Evolutionary conservation across 148 eudicot genomes (phyloP), one percentile per base, ranked within the genome.

Genomic region (Rhododendron ovatum): DNA sequence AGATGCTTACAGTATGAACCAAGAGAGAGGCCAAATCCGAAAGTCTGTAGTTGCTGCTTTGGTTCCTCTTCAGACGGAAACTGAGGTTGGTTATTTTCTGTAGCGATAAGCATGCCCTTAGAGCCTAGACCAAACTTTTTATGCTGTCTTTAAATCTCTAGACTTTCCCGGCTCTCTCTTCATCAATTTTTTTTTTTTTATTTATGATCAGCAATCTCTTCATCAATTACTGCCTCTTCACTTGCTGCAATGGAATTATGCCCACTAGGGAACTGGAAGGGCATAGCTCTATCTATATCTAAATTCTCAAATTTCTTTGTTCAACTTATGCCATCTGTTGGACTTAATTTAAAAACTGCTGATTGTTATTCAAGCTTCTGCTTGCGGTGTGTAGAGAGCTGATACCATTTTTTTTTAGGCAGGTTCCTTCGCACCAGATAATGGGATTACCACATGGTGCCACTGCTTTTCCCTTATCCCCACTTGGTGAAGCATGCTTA

Each of bases 1-100:
- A 91, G 98, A 80, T 96, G 99, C 87, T 90, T 96, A 88, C 98
- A 94, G 86, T 96, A 93, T 86, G 99, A 96, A 88, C 97, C 99
- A 13, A 96, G 97, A 89, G 99, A 95, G 88, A 91, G 99, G 48
- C 99, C 99, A 85, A 92, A 90, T 88, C 88, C 98, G n/a, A 26
- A 95, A 90, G 85, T 96, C 97, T 59, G 82, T 95, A 84, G 99
- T 96, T 86, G 33, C 96, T 88, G 90, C 98, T 63, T 89, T 96
- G 91, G 84, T 94, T 89, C 99, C 99, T 90, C 95, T 96, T 84
- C 99, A 96, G 88, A 96, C 93, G 89, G 96, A 95, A 88, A 90
- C 91, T 4, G 94, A 96, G 97, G 99, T 96, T 67, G 63, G 86
- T 89, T 61, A 69, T 24, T 61, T 59, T 59, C 11, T 61, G 3